Base-by-base conservation (phyloP, 116 monocot species). In the Cymodocea nodosa region DNA sequence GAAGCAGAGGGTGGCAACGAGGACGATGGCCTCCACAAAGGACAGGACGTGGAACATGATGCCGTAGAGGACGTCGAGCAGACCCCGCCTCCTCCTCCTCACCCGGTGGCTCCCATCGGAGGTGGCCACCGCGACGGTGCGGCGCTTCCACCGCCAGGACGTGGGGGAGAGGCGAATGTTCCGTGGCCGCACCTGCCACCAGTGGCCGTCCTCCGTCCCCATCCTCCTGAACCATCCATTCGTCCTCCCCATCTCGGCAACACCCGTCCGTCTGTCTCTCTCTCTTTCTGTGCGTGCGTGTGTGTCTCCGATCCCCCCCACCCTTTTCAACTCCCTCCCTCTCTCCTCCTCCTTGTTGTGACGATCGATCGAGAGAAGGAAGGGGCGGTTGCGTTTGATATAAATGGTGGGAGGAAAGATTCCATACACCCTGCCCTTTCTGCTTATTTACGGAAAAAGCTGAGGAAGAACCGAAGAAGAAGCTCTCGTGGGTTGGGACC, bases 201-300 rank as follows among this genome's bases (percentile, higher is more conserved):
- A 44, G 14, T 10, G 2, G 13, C 14, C 49, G 3, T 44, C 50
- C 14, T 64, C 64, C 52, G 30, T 66, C 14, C 66, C 66, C 66
- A 66, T 52, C 15, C 52, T 66, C 52, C 52, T 53, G 34, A 66
- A 66, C 66, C 52, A 51, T 23, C 58, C 25, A 15, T 58, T 58
- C 24, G 23, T 58, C 58, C 23, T 58, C 25, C 58, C 14, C 25
- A 25, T 25, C 22, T 58, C 57, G 7, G 23, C 30, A 30, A 3
- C 30, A 30, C 30, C 2, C 30, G 30, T 30, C 3, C 30, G 30
- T 3, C 2, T 3, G 30, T 30, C 30, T 30, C 30, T 30, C 30
- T 3, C 3, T 30, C 30, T 30, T 3, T 30, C 30, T 30, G 30
- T 30, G 30, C 30, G 30, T 30, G 30, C 30, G 30, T 30, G 30